Evolutionary conservation across 306 rosid genomes (phyloP), one percentile per base, ranked within the genome.

Genomic region (Vigna mungo): DNA sequence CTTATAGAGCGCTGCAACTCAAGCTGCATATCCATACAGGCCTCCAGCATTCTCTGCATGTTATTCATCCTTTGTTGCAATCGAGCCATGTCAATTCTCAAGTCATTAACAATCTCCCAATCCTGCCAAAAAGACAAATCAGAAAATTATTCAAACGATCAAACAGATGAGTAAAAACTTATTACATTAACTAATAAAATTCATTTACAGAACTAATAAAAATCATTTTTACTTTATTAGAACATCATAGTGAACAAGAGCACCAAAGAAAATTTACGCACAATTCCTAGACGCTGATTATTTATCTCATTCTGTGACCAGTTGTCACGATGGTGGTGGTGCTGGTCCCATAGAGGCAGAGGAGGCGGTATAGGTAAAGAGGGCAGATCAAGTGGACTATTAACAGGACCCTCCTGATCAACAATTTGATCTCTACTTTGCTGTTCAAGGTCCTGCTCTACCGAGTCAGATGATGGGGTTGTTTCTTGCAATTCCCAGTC

Each of bases 1-100:
- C 85, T 86, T 44, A 96, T 88, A 11, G 98, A 91, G 51, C 96
- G 94, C 78, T 96, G 99, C 91, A 96, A 73, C 89, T 96, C 98
- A 39, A 91, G 92, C 86, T 96, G 99, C 98, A 96, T 92, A 83
- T 96, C 99, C 99, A 96, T 92, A 85, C 99, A 96, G 54, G 99
- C 87, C 84, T 92, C 99, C 62, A 96, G 79, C 97, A 89, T 96
- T 74, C 87, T 88, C 80, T 92, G 98, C 86, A 96, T 88, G 72
- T 85, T 89, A 81, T 91, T 86, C 99, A 96, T 89, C 87, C 94
- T 89, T 73, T 92, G 93, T 70, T 92, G 97, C 25, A 96, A 88
- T 78, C 91, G 85, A 52, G 92, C 90, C 96, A 96, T 88, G 89
- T 96, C 97, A 77, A 91, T 76, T 85, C 99, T 90, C 94, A 96